These are phyloP conservation scores for Diaporthe aspalathi DNA, from an alignment of 2,329 filamentous ascomycete species.

Conservation along the genomic window DNA sequence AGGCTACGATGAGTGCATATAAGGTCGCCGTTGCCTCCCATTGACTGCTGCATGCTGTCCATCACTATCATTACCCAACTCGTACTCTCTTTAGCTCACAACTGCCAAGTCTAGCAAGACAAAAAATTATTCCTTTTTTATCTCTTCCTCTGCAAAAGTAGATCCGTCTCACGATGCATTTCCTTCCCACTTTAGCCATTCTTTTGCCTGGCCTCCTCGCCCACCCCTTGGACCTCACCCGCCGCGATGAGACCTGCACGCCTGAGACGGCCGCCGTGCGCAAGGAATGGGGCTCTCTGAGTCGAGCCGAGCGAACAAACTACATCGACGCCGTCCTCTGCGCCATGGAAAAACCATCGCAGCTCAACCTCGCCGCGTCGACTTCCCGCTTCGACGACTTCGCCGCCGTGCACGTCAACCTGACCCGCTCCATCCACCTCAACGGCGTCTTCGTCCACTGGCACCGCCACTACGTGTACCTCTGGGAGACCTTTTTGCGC, in stretches of 20 bases:
- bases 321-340: constrained; percentile 4
- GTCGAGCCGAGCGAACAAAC: neutral
- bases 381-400: constrained; percentile 45
- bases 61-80: neutral
- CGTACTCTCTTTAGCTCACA: neutral
- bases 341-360: neutral
- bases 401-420: constrained; percentile 42
- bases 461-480: constrained; percentile 26
- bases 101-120: neutral
- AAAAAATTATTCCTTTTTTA: no score
- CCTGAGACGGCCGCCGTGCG: neutral
- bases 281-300: constrained; percentile 4
- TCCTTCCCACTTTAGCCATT: neutral
- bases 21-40: neutral
- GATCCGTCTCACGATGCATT: neutral
- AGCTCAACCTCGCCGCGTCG: neutral
- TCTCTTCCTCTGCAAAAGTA: neutral
- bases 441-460: constrained; percentile 25
- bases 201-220: neutral
- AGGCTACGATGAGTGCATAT: neutral
- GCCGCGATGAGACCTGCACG: neutral
- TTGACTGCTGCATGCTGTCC: neutral
- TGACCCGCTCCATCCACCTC: constrained; percentile 31
- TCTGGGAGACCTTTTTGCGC: constrained; percentile 10
- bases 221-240: neutral